Evolutionary conservation across 2,329 filamentous ascomycete genomes (phyloP).

Genomic region (Microcyclospora tardicrescens): DNA sequence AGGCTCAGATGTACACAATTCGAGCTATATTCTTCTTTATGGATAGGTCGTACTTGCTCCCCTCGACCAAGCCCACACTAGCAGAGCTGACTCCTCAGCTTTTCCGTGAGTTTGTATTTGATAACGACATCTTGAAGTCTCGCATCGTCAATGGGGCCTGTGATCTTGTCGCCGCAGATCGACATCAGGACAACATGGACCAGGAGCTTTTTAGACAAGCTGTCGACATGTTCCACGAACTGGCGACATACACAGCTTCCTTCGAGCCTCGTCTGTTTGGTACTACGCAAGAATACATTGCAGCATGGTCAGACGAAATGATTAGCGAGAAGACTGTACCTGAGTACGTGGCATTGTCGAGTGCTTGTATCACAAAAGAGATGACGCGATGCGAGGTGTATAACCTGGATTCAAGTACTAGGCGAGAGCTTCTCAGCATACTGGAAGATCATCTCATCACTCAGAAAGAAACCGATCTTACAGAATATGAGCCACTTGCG

Average conservation of each 20-base stretch:
- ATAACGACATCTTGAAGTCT: constrained; percentile 37
- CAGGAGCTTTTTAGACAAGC: constrained; percentile 57
- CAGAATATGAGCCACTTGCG: constrained; percentile 44
- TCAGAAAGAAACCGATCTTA: constrained; percentile 43
- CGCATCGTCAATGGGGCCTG: constrained; percentile 59
- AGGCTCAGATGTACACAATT: constrained; percentile 62
- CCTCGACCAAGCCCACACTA: constrained; percentile 58
- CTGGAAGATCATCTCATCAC: constrained; percentile 62
- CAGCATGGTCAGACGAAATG: constrained; percentile 54
- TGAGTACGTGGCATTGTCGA: constrained; percentile 60
- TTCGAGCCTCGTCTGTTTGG: constrained; percentile 69
- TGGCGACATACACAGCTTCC: constrained; percentile 62
- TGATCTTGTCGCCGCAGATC: constrained; percentile 60
- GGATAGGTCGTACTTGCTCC: constrained; percentile 76
- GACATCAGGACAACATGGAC: constrained; percentile 43
- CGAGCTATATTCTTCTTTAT: constrained; percentile 88
- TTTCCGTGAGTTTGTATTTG: constrained; percentile 54
- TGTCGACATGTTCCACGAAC: constrained; percentile 72
- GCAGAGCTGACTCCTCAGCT: constrained; percentile 67
- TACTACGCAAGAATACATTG: constrained; percentile 55
- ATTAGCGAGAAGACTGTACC: constrained; percentile 51
- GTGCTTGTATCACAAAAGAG: constrained; percentile 58
- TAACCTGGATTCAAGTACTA: constrained; percentile 71
- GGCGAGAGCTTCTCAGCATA: constrained; percentile 58
- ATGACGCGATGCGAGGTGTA: constrained; percentile 64